Base-by-base conservation (phyloP, 306 rosid species). In the Cyamopsis tetragonoloba region DNA sequence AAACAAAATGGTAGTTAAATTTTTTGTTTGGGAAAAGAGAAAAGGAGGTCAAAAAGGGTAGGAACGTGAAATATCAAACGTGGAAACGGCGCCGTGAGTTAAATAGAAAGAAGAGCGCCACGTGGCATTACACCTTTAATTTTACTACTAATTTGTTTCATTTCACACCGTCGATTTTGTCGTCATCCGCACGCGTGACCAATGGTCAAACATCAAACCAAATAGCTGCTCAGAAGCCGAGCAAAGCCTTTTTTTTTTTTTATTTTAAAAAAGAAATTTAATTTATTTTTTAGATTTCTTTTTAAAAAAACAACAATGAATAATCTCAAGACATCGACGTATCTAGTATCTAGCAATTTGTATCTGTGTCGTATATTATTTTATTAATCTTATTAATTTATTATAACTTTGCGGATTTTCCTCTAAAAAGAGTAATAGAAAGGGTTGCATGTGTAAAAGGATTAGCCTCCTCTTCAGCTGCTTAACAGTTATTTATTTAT, bases 111-210 rank as follows among this genome's bases (percentile, higher is more conserved):
- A 4, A 26, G 4, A 34, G 5, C 0, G 80, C 62, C 91, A 83
- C 89, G 91, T 86, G 92, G 73, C 80, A 57, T 4, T 3, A 3
- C 6, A 14, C 4, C 14, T 51, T 23, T 46, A 31, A n/a, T n/a
- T n/a, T n/a, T n/a, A n/a, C n/a, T n/a, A n/a, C 20, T 23, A 32
- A 28, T 42, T 72, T 70, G 43, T 26, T 18, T 20, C 47, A 54
- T 22, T 23, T 18, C 61, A 46, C 63, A 46, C 59, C 19, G 38
- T 64, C 41, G 59, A 11, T 69, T n/a, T 86, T 89, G 98, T 84
- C 96, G 91, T 88, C 88, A 79, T 69, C 27, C 47, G 88, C 98
- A 86, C 87, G 96, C 98, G 87, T 79, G 82, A 76, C 15, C 80
- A 84, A 50, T 31, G 74, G 89, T 82, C 92, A 91, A 88, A 77